Percentiles rank a stretch among this genome's conserved stretches.
Evolutionary conservation across 805 yeast species (phyloP).

Genomic region (Candida chilensis): DNA sequence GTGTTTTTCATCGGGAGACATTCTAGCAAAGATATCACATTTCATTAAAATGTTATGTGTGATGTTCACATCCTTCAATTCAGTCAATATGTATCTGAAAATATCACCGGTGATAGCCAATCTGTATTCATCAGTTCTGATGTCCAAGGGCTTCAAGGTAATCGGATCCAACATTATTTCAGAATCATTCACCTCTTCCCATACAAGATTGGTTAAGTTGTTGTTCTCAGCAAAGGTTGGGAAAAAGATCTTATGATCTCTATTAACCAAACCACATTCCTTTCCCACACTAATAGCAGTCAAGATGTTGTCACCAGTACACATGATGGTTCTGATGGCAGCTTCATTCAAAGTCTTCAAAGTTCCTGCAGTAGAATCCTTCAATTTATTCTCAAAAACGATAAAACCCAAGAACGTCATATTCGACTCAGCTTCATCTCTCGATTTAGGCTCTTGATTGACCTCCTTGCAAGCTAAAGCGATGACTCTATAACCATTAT

Average conservation of each 20-base stretch:
- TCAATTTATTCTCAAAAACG: slow-evolving; percentile 85
- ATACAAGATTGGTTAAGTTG: slow-evolving; percentile 32
- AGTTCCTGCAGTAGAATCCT: slow-evolving; percentile 55
- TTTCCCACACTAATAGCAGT: slow-evolving; percentile 92
- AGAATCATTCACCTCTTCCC: slow-evolving; percentile 65
- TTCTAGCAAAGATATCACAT: slow-evolving; percentile 81
- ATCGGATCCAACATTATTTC: slow-evolving; percentile 48
- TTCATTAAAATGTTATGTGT: slow-evolving; percentile 56
- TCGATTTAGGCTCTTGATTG: slow-evolving; percentile 11
- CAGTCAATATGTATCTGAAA: slow-evolving; percentile 67
- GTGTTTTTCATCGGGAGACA: slow-evolving; percentile 99
- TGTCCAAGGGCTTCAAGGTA: slow-evolving; percentile 43
- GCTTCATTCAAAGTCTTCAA: slow-evolving; percentile 57
- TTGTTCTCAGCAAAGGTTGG: slow-evolving; percentile 45
- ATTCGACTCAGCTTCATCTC: slow-evolving; percentile 63
- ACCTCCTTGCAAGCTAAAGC: slow-evolving; percentile 74
- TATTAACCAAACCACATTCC: slow-evolving; percentile 64
- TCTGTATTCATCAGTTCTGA: slow-evolving; percentile 34
- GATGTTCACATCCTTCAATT: slow-evolving; percentile 25
- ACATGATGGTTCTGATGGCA: slow-evolving; percentile 79
- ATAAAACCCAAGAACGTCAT: slow-evolving; percentile 81
- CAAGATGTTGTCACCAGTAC: slow-evolving; percentile 93
- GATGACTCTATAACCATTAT: slow-evolving; percentile 89
- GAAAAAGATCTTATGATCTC: slow-evolving; percentile 39
- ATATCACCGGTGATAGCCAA: slow-evolving; percentile 92